Percentiles rank a stretch among this genome's conserved stretches.
Conservation (phyloP, 495 filamentous ascomycete genomes). For the Collariella sp. region DNA sequence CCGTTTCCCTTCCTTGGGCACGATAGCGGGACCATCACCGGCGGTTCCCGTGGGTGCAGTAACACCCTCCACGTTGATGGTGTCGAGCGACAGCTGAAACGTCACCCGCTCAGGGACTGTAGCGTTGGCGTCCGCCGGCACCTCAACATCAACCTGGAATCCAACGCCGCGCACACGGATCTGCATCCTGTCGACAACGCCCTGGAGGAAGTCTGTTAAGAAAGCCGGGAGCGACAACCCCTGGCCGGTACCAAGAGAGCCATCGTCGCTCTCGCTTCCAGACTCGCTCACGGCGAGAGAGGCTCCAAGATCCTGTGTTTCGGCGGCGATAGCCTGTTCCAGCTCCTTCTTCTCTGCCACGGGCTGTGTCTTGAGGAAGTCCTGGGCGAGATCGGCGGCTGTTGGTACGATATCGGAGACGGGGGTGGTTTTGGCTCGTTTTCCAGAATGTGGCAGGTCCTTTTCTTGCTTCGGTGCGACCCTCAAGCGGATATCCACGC, state of each 20-base stretch:
- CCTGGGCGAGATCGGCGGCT: slow-evolving; percentile 75
- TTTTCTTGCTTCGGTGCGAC: slow-evolving; percentile 30
- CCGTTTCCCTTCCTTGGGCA: slow-evolving; percentile 53
- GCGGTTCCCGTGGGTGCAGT: slow-evolving; percentile 30
- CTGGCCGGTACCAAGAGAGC: slow-evolving; percentile 62
- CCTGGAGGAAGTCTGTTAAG: slow-evolving; percentile 72
- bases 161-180: slow-evolving; percentile 53
- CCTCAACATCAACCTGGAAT: slow-evolving; percentile 52
- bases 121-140: slow-evolving; percentile 53
- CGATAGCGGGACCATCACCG: slow-evolving; percentile 22
- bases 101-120: slow-evolving; percentile 46
- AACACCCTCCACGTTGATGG: slow-evolving; percentile 58
- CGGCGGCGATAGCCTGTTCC: slow-evolving; percentile 61
- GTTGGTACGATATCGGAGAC: slow-evolving; percentile 54
- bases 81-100: slow-evolving; percentile 55
- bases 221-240: slow-evolving; percentile 68
- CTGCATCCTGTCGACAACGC: slow-evolving; percentile 70
- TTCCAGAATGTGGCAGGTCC: slow-evolving; percentile 24
- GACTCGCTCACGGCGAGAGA: slow-evolving; percentile 48
- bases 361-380: slow-evolving; percentile 77
- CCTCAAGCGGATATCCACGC: slow-evolving; percentile 59
- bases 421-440: slow-evolving; percentile 14
- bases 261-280: slow-evolving; percentile 53
- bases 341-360: slow-evolving; percentile 63
- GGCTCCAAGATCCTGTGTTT: slow-evolving; percentile 55